Percentiles rank a stretch among this genome's conserved stretches.
These are phyloP conservation scores for Fereydounia khargensis DNA, from an alignment of 1,284 basidiomycete species.

Conservation along the genomic window DNA sequence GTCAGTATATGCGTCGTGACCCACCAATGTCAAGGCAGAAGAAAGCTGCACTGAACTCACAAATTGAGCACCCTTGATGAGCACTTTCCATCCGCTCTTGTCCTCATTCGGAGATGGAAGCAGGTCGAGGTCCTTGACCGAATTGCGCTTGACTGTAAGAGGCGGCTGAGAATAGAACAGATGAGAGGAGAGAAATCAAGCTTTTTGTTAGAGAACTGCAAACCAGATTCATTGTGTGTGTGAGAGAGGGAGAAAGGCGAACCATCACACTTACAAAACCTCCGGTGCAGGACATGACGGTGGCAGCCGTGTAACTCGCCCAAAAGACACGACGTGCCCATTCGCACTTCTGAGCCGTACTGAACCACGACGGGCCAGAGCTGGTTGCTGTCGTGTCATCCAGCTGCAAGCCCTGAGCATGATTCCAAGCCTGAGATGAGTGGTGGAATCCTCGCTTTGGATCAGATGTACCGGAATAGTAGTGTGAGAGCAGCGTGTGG, in stretches of 20 bases:
- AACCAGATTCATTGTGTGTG: too few species aligned
- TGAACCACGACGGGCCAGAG: constrained; percentile 29
- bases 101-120: constrained; percentile 32
- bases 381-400: constrained; percentile 12
- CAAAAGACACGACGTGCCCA: constrained; percentile 47
- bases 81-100: constrained; percentile 38
- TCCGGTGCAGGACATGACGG: constrained; percentile 43
- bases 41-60: too few species aligned
- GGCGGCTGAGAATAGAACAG: constrained; percentile 5
- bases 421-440: constrained; percentile 42
- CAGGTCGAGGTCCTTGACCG: constrained; percentile 34
- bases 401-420: constrained; percentile 32
- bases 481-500: constrained; percentile 40
- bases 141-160: constrained; percentile 23
- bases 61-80: constrained; percentile 42
- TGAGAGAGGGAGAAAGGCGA: too few species aligned
- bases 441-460: constrained; percentile 34
- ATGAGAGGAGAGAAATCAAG: too few species aligned
- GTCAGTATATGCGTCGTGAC: too few species aligned
- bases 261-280: constrained; percentile 21
- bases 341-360: constrained; percentile 37
- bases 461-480: constrained; percentile 39
- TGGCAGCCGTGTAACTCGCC: constrained; percentile 37
- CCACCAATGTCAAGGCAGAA: too few species aligned
- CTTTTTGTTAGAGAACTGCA: too few species aligned